Evolutionary conservation across 2,329 filamentous ascomycete species (phyloP), one percentile per base, ranked within the genome.

Genomic region (Trichoderma gracile): DNA sequence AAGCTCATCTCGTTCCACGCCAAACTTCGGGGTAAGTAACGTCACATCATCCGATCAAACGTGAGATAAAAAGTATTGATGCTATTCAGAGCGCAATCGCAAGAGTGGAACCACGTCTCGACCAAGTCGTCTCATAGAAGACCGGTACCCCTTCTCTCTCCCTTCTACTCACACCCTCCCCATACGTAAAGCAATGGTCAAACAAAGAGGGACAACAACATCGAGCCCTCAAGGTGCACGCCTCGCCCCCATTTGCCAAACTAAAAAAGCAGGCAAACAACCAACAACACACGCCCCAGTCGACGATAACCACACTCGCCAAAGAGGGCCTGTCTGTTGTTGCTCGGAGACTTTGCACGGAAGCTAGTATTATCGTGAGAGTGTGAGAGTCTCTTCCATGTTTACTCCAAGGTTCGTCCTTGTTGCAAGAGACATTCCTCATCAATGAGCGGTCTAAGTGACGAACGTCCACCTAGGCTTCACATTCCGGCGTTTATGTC

Each of bases 381-480:
- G 47, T 25, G 25, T 15, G 17, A 10, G 17, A 30, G 14, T 25
- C 25, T 42, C 52, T 23, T n/a, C 19, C 45, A 14, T 1, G 6
- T n/a, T 23, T 54, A 6, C 40, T 9, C 45, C 45, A 14, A 4
- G 9, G 10, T 23, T 54, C 7, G 23, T 23, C 21, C 21, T 50
- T 19, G 46, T 49, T 50, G 30, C 56, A 10, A 38, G 40, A 45
- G 40, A 54, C 58, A 40, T 27, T 60, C 47, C 23, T 45, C 42
- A n/a, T 47, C 47, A 62, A 62, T 62, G 49, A 14, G 58, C 58
- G 58, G 49, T 62, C 58, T 46, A 62, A 62, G n/a, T n/a, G n/a
- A n/a, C n/a, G n/a, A 9, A 14, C 21, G 47, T 43, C 25, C 47
- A n/a, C 9, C 15, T 9, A 40, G 23, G 46, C 14, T 42, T 52